Evolutionary conservation across 2,329 filamentous ascomycete species (phyloP).

Genomic region (Diaporthe humulicola): DNA sequence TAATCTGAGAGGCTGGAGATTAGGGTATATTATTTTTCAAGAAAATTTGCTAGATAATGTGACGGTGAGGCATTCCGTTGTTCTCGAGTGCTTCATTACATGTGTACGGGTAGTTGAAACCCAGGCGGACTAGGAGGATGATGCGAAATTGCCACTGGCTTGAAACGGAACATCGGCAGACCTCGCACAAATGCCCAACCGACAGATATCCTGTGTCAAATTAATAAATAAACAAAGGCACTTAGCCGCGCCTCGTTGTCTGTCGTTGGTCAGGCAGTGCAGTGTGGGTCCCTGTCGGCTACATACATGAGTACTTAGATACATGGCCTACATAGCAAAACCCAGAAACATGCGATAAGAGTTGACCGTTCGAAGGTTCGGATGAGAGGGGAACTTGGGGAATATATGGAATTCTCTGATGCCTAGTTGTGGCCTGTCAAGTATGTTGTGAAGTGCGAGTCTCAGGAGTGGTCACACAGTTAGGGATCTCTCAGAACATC

Average conservation of each 20-base stretch:
- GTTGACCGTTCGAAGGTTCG: neutral
- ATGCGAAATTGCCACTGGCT: too few relatives aligned
- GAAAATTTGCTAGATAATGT: neutral
- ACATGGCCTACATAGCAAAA: neutral
- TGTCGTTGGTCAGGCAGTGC: neutral
- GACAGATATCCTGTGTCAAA: neutral
- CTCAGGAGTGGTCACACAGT: neutral
- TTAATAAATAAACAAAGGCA: neutral
- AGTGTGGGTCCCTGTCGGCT: neutral
- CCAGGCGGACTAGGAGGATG: too few relatives aligned
- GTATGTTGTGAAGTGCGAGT: neutral
- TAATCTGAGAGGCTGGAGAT: neutral
- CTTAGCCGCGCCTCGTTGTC: neutral
- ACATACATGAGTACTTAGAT: neutral
- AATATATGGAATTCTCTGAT: fast-evolving
- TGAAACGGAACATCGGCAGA: neutral
- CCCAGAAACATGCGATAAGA: neutral
- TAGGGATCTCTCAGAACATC: neutral
- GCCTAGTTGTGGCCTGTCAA: too few relatives aligned
- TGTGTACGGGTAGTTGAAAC: too few relatives aligned
- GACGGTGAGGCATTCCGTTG: too few relatives aligned
- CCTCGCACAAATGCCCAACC: neutral
- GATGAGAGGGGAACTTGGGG: neutral
- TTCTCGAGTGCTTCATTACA: too few relatives aligned
- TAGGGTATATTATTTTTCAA: neutral